Evolutionary conservation across 2,329 filamentous ascomycete genomes (phyloP), one percentile per base, ranked within the genome.

Genomic region (Alternaria tenuissima): DNA sequence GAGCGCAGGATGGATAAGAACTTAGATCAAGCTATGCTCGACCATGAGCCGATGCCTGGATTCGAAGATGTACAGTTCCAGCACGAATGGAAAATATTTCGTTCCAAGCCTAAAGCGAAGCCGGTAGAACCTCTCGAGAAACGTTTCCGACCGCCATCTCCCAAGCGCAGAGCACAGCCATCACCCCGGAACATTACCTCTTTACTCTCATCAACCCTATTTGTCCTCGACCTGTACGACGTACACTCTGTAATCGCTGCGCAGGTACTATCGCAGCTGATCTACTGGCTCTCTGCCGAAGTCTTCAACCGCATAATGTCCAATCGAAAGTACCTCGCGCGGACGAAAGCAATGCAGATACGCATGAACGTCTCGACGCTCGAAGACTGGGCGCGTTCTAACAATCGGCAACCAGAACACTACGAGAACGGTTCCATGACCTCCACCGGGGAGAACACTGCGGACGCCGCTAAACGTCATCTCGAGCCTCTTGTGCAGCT

Each of bases 291-390:
- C 16, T 92, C 94, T 7, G 92, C 94, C 0, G 95, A 99, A 79
- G 87, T 98, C 8, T 99, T 99, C 82, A 99, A 99, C 78, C 91
- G 94, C 59, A 92, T 99, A 78, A 97, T 99, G 92, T 94, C 92
- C 30, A 97, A 96, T 73, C 88, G 93, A 66, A 94, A 94, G 76
- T 99, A 97, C 73, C 85, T 99, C 9, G 94, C 95, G 6, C 87
- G 95, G 54, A 99, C 95, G 18, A 99, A 99, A 79, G 95, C 95
- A 4, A 99, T 99, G 95, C 95, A 99, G 78, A 98, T 99, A 70
- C 92, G 95, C 67, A 98, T 99, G 94, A 99, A 99, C 76, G 89
- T 99, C 7, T 98, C 95, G 0, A 90, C 89, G 7, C 83, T 99
- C 20, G 95, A 99, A 78, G 95, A 99, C 74, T 99, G 95, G 95